phyloP scores from a whole-genome alignment of 176 grass and related monocot species.

The Lolium perenne region DNA sequence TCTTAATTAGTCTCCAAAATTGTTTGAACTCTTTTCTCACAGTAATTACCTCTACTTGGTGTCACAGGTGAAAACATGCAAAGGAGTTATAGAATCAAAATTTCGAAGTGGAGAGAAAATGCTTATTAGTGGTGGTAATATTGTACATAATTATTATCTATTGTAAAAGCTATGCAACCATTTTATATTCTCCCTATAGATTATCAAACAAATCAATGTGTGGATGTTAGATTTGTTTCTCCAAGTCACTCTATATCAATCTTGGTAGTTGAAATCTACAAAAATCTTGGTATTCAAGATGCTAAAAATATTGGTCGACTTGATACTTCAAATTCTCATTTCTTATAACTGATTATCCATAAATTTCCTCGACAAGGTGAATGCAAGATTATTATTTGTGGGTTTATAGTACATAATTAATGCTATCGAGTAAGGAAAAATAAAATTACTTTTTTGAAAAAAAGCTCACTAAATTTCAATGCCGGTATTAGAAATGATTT shows the following conservation, averaged over 20 bases:
- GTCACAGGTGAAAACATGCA: neutral
- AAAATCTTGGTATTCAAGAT: neutral
- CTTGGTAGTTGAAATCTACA: neutral
- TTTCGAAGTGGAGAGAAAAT: neutral
- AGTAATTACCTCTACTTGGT: neutral
- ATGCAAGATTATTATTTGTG: too few relatives aligned
- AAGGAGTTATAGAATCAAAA: neutral
- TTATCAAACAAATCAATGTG: neutral
- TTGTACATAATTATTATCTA: neutral
- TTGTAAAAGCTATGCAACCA: too few relatives aligned
- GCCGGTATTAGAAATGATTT: too few relatives aligned
- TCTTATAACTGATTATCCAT: too few relatives aligned
- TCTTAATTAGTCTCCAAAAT: neutral
- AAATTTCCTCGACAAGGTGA: too few relatives aligned
- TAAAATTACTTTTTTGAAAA: too few relatives aligned
- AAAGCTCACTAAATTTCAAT: too few relatives aligned
- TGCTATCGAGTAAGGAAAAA: too few relatives aligned
- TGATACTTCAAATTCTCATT: too few relatives aligned
- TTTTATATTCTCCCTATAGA: neutral
- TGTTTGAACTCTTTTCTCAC: neutral
- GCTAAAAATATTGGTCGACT: neutral
- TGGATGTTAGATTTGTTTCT: neutral
- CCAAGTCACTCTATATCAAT: neutral
- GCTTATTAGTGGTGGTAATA: neutral
- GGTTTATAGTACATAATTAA: too few relatives aligned